A percentile compares a stretch with the other conserved stretches of the same genome.
phyloP scores from a whole-genome alignment of 805 yeast genomes.

The Nakazawaea molendinolei region DNA sequence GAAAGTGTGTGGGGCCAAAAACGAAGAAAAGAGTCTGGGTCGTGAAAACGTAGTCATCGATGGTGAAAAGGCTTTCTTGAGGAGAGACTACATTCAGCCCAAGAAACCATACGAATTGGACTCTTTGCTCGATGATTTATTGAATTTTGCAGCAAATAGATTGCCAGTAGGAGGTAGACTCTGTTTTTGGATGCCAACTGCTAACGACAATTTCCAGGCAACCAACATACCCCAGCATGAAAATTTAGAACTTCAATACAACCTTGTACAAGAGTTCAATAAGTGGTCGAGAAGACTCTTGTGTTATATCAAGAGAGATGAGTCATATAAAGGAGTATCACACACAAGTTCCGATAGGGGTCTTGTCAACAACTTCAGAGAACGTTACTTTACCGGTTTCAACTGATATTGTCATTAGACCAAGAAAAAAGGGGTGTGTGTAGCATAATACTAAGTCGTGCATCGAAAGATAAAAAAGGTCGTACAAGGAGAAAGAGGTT shows the following conservation, averaged over 20 bases:
- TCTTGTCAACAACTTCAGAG: conserved; percentile 57
- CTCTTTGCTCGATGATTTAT: conserved; percentile 67
- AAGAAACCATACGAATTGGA: conserved; percentile 86
- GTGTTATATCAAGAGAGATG: conserved; percentile 66
- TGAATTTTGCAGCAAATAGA: conserved; percentile 64
- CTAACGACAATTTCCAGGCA: conserved; percentile 70
- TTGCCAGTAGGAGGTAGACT: conserved; percentile 73
- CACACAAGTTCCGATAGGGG: conserved; percentile 36
- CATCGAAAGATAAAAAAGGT: no score
- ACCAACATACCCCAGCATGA: conserved; percentile 75
- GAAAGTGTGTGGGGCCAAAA: conserved; percentile 81
- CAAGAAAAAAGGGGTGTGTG: no score
- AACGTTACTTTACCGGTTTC: conserved; percentile 69
- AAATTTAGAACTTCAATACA: conserved; percentile 60
- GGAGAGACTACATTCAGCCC: conserved; percentile 85
- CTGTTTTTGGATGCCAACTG: conserved; percentile 97
- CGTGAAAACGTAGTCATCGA: conserved; percentile 69
- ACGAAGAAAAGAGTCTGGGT: conserved; percentile 60
- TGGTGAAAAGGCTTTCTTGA: conserved; percentile 69
- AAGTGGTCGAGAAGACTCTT: conserved; percentile 89
- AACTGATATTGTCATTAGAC: no score
- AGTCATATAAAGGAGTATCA: conserved; percentile 40
- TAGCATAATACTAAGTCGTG: no score
- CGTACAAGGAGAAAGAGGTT: no score
- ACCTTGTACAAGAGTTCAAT: conserved; percentile 81